Percentiles rank a stretch among this genome's conserved stretches.
These are phyloP conservation scores for Pythium sp. DNA, from an alignment of 352 stramenopile genomes.

Conservation along the genomic window DNA sequence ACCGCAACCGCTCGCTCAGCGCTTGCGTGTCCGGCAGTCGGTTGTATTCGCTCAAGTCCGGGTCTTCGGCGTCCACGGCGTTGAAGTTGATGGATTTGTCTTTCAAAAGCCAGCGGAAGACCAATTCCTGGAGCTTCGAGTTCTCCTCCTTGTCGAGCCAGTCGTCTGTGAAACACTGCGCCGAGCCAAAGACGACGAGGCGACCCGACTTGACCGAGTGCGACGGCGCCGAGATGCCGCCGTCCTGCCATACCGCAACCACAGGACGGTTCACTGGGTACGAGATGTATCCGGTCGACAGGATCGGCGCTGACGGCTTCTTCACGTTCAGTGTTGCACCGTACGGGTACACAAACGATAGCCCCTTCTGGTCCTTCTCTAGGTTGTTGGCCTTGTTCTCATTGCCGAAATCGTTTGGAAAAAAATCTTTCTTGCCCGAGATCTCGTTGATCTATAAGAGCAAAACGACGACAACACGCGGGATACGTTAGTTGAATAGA, in stretches of 20 bases:
- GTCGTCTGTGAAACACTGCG: constrained; percentile 93
- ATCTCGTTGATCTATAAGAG: constrained; percentile 48
- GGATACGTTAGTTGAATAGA: not conserved
- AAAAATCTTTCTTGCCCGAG: constrained; percentile 62
- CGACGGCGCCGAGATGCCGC: constrained; percentile 52
- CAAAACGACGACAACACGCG: not conserved
- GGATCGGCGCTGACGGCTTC: constrained; percentile 75
- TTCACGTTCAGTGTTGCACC: constrained; percentile 93
- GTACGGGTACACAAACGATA: constrained; percentile 96
- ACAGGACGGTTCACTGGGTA: constrained; percentile 95
- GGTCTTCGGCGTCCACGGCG: constrained; percentile 69
- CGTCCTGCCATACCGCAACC: constrained; percentile 86
- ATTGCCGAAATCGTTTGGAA: constrained; percentile 28
- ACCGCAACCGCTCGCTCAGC: constrained; percentile 89
- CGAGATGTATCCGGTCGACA: constrained; percentile 93
- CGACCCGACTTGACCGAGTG: constrained; percentile 60
- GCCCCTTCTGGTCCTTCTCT: constrained; percentile 83
- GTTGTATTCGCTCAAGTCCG: constrained; percentile 87
- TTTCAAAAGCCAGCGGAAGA: constrained; percentile 93
- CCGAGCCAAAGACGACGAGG: constrained; percentile 88
- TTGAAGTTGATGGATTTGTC: constrained; percentile 74
- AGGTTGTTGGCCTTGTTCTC: constrained; percentile 41
- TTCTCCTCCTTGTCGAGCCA: constrained; percentile 97
- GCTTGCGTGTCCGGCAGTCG: constrained; percentile 93
- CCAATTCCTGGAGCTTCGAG: constrained; percentile 87